Evolutionary conservation across 805 yeast genomes (phyloP).

Genomic region (Cyberlindnera euphorbiiphila): DNA sequence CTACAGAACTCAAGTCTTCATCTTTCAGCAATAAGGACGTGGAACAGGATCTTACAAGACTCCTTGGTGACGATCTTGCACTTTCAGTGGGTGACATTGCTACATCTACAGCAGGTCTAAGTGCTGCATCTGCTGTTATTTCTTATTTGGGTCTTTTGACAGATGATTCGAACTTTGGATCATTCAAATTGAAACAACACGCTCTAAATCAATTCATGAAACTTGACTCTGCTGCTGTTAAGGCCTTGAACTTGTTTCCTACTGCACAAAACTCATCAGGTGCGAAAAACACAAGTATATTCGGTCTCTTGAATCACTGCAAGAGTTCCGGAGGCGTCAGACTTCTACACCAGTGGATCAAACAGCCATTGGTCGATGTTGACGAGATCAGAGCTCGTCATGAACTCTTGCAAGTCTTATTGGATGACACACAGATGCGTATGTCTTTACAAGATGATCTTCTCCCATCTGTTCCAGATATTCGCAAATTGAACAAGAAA

Average conservation of each 20-base stretch:
- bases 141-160: constrained; percentile 62
- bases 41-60: constrained; percentile 72
- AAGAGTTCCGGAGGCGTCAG: constrained; percentile 88
- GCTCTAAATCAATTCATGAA: constrained; percentile 80
- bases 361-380: constrained; percentile 81
- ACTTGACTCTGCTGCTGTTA: constrained; percentile 84
- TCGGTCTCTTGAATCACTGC: constrained; percentile 83
- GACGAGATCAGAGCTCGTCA: constrained; percentile 64
- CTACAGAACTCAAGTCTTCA: constrained; percentile 53
- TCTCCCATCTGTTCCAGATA: constrained; percentile 75
- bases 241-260: constrained; percentile 85
- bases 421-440: constrained; percentile 67
- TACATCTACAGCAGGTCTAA: constrained; percentile 47
- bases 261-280: constrained; percentile 28
- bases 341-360: constrained; percentile 87
- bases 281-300: constrained; percentile 56
- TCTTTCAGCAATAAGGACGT: constrained; percentile 64
- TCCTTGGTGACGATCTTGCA: constrained; percentile 54
- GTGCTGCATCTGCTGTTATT: constrained; percentile 65
- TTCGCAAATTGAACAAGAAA: constrained; percentile 70
- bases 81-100: constrained; percentile 54
- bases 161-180: constrained; percentile 51
- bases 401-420: constrained; percentile 63
- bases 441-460: constrained; percentile 62
- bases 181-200: constrained; percentile 58